A percentile compares a stretch with the other conserved stretches of the same genome.
Conservation (phyloP, 306 rosid species). For the Ceratonia siliqua region DNA sequence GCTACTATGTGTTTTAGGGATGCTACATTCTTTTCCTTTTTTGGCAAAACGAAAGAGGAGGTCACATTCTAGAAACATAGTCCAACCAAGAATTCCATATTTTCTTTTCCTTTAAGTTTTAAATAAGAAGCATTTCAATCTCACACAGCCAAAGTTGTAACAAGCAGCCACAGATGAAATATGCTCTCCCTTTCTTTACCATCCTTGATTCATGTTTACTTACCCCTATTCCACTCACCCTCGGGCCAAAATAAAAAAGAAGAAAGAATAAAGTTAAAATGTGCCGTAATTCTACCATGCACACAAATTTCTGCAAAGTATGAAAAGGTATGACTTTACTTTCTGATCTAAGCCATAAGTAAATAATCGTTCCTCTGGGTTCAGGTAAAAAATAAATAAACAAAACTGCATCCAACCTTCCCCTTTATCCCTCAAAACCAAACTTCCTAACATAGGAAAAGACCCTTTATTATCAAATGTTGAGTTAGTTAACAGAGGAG, state of each 20-base stretch:
- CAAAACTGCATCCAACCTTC: slow-evolving; percentile 7
- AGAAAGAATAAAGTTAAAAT: neutral
- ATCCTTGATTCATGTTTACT: neutral
- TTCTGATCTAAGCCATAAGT: neutral
- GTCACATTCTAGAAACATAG: neutral
- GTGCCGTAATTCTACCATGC: neutral
- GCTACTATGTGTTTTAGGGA: neutral
- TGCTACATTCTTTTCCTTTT: neutral
- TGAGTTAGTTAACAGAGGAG: neutral
- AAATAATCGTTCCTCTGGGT: neutral
- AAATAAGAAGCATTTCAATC: neutral
- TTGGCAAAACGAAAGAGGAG: too few species aligned
- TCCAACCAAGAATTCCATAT: neutral
- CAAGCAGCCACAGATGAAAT: neutral
- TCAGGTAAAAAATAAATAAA: neutral
- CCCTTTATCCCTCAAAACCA: neutral
- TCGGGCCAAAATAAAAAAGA: neutral
- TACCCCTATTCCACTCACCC: neutral
- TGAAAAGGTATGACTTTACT: neutral
- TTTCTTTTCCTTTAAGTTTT: too few species aligned
- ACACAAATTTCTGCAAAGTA: neutral
- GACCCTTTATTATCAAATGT: neutral
- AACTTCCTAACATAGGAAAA: slow-evolving; percentile 6
- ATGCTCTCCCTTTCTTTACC: neutral
- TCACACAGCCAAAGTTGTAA: neutral